phyloP scores from a whole-genome alignment of 176 grass and related monocot species.

The Oryza meyeriana region DNA sequence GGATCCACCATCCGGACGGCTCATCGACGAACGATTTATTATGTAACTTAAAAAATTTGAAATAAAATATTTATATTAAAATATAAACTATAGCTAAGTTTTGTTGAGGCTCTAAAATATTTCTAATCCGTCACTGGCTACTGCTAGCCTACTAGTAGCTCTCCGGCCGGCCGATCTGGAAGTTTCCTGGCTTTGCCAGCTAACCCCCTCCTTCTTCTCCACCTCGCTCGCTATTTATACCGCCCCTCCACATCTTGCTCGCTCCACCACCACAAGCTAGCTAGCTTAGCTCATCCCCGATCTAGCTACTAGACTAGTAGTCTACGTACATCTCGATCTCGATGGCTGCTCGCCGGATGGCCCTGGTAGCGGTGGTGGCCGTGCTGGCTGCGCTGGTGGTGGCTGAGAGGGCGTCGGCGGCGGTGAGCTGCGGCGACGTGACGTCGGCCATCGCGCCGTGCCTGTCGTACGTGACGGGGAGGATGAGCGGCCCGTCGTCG shows the following conservation, averaged over 20 bases:
- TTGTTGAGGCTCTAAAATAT: too few species aligned
- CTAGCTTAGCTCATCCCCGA: too few species aligned
- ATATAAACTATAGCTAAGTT: too few species aligned
- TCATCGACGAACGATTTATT: too few species aligned
- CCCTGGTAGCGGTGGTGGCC: constrained; percentile 8
- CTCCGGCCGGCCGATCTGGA: background rate
- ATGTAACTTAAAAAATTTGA: too few species aligned
- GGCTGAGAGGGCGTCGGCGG: background rate
- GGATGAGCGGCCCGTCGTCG: background rate
- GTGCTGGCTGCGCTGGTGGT: constrained; percentile 4
- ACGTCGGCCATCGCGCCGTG: constrained; percentile 41
- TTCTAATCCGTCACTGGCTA: too few species aligned
- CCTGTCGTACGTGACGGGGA: constrained; percentile 33
- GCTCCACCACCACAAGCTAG: too few species aligned
- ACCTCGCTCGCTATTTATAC: constrained; percentile 4
- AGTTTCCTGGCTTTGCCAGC: background rate
- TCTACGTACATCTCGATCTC: background rate
- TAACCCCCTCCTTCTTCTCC: background rate
- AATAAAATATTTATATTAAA: too few species aligned
- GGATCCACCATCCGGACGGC: too few species aligned
- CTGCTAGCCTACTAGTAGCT: too few species aligned
- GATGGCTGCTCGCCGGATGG: background rate
- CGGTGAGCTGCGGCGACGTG: constrained; percentile 43
- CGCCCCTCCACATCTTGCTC: background rate
- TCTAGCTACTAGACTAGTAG: background rate